phyloP scores from a whole-genome alignment of 2,329 filamentous ascomycete species.

The Pseudofabraea citricarpa region DNA sequence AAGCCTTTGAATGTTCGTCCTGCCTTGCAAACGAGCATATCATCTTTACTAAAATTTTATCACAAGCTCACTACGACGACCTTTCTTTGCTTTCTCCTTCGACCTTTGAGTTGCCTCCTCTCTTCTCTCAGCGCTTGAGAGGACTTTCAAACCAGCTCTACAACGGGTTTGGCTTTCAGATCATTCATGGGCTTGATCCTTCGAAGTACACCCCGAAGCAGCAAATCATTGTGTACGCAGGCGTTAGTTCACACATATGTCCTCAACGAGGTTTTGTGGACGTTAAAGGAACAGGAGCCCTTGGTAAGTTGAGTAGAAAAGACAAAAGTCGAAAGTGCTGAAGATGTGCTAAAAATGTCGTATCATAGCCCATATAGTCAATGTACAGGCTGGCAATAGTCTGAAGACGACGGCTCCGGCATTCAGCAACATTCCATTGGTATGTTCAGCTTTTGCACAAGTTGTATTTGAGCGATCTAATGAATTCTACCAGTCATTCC shows the following conservation, averaged over 20 bases:
- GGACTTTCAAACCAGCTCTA: neutral
- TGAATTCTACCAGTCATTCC: neutral
- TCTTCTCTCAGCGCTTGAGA: neutral
- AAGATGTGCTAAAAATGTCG: neutral
- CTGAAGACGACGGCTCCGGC: neutral
- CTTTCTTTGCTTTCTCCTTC: neutral
- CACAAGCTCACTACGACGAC: neutral
- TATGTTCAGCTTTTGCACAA: neutral
- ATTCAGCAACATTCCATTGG: neutral
- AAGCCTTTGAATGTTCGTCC: neutral
- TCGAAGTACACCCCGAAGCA: neutral
- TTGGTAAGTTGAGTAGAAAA: neutral
- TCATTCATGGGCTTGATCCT: neutral
- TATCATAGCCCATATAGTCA: too few species aligned
- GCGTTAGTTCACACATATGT: neutral
- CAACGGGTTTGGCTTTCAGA: neutral
- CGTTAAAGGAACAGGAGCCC: neutral
- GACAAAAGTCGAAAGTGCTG: neutral
- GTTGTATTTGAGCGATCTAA: neutral
- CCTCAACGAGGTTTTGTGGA: neutral
- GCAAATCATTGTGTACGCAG: neutral
- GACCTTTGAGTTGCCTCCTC: neutral
- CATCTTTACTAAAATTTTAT: neutral
- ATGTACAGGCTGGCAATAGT: too few species aligned
- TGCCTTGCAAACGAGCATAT: neutral